Evolutionary conservation across 306 rosid species (phyloP).

Genomic region (Rubus idaeus): DNA sequence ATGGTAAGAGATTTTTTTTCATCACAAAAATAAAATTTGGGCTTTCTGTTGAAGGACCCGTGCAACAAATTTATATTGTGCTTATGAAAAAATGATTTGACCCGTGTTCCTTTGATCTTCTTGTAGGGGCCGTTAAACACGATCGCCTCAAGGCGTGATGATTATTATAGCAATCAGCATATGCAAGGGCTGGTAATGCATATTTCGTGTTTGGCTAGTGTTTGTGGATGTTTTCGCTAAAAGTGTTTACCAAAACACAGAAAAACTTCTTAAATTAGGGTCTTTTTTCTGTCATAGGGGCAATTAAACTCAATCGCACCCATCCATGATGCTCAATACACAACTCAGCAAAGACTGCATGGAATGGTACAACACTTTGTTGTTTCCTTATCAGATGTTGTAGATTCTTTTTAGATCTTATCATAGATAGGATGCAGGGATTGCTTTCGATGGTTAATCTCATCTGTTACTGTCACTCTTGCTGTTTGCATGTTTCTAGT

Average conservation of each 20-base stretch:
- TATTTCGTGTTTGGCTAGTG: background rate
- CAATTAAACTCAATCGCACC: constrained; percentile 43
- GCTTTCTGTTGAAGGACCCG: background rate
- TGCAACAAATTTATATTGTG: background rate
- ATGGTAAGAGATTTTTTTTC: constrained; percentile 31
- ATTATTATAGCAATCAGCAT: constrained; percentile 26
- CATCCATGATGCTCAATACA: constrained; percentile 33
- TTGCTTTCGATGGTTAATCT: background rate
- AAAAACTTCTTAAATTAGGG: constrained; percentile 7
- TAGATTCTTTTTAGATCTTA: background rate
- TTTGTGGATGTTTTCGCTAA: background rate
- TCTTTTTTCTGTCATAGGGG: constrained; percentile 32
- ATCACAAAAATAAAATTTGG: constrained; percentile 1
- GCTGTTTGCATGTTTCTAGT: background rate
- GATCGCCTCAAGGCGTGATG: constrained; percentile 18
- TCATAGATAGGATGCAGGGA: background rate
- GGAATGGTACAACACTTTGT: constrained; percentile 41
- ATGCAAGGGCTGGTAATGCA: constrained; percentile 34
- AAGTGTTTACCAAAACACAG: background rate
- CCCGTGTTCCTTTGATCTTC: constrained; percentile 3
- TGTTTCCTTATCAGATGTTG: constrained; percentile 5
- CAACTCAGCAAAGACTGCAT: constrained; percentile 38
- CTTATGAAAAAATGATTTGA: constrained; percentile 7
- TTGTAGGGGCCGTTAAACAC: constrained; percentile 33
- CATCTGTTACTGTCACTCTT: background rate